These are phyloP conservation scores for Eutypella sp. DNA, from an alignment of 2,329 filamentous ascomycete species.

Conservation along the genomic window DNA sequence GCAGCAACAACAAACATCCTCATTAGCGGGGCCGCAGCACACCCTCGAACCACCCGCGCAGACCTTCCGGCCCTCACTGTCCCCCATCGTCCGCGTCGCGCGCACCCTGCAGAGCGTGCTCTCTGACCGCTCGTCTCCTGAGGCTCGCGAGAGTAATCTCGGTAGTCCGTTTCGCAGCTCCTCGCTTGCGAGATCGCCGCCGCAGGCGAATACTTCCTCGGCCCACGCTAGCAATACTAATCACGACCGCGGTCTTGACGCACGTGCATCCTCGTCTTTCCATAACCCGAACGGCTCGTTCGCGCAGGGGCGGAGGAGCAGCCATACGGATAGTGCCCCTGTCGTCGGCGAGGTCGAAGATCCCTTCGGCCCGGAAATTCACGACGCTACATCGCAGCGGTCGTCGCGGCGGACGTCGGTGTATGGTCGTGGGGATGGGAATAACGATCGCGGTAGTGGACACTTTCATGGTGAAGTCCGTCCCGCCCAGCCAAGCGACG, in stretches of 20 bases:
- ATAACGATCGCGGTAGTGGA: background rate
- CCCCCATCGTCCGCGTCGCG: conserved; percentile 54
- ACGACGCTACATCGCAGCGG: conserved; percentile 7
- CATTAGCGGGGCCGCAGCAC: background rate
- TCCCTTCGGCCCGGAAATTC: conserved; percentile 12
- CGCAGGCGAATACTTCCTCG: conserved; percentile 2
- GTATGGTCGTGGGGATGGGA: background rate
- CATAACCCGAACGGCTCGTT: conserved; percentile 12
- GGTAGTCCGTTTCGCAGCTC: conserved; percentile 51
- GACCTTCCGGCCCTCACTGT: conserved; percentile 36
- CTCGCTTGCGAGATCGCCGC: conserved; percentile 19
- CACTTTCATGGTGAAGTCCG: no score
- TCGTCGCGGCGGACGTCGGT: conserved; percentile 7
- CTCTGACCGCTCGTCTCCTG: conserved; percentile 54
- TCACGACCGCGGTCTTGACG: conserved; percentile 1
- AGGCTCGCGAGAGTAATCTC: conserved; percentile 43
- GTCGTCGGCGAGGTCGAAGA: conserved; percentile 10
- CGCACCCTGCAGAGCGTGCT: conserved; percentile 53
- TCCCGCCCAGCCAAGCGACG: no score
- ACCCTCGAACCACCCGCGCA: conserved; percentile 7
- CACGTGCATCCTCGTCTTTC: conserved; percentile 11
- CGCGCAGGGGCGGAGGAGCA: conserved; percentile 15
- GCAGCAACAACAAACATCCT: no score
- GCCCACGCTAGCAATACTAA: background rate
- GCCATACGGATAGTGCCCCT: conserved; percentile 10